phyloP scores from a whole-genome alignment of 805 yeast species.

The Dipodascus albidus region DNA sequence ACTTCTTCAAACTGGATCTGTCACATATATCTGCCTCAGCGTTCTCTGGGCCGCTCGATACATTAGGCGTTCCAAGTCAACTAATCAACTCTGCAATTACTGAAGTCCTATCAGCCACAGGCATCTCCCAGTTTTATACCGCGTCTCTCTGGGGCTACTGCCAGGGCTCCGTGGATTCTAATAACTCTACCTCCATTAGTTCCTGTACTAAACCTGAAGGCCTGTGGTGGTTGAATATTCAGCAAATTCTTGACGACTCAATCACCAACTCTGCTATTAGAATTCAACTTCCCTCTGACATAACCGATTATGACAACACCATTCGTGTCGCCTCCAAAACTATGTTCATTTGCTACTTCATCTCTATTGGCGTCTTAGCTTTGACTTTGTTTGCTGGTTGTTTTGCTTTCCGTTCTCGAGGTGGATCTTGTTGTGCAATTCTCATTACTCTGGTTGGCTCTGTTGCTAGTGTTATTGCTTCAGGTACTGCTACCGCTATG shows the following conservation, averaged over 20 bases:
- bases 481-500: slow-evolving; percentile 55
- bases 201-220: slow-evolving; percentile 45
- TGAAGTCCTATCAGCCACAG: slow-evolving; percentile 20
- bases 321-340: slow-evolving; percentile 42
- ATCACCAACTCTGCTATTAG: slow-evolving; percentile 16
- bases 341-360: slow-evolving; percentile 43
- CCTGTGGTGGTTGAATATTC: slow-evolving; percentile 48
- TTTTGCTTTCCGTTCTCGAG: slow-evolving; percentile 35
- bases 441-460: slow-evolving; percentile 30
- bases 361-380: slow-evolving; percentile 36
- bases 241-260: slow-evolving; percentile 22
- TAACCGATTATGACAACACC: slow-evolving; percentile 35
- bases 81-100: slow-evolving; percentile 11
- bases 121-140: slow-evolving; percentile 37
- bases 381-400: slow-evolving; percentile 28
- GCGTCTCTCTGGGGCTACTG: slow-evolving; percentile 61
- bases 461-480: slow-evolving; percentile 28
- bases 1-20: slow-evolving; percentile 37
- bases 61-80: slow-evolving; percentile 9
- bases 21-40: slow-evolving; percentile 22
- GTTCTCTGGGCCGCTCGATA: slow-evolving; percentile 9
- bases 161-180: slow-evolving; percentile 26
- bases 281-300: slow-evolving; percentile 41
- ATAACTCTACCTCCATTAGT: slow-evolving; percentile 24
- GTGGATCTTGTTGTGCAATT: slow-evolving; percentile 33